phyloP scores from a whole-genome alignment of 371 early-diverging fungal genomes.

The Mucor irregularis region DNA sequence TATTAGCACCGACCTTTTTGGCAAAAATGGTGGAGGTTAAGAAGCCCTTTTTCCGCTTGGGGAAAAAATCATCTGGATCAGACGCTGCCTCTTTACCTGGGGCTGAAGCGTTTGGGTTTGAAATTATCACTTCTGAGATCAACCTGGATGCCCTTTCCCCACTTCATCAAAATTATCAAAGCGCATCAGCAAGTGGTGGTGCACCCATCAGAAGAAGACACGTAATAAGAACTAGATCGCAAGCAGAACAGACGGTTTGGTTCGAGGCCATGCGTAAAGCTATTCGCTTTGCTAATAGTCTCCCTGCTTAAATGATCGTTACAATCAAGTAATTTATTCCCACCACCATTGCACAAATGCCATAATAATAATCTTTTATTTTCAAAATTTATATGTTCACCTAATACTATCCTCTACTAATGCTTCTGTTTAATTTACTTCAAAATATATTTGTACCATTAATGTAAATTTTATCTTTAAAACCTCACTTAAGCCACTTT shows the following conservation, averaged over 20 bases:
- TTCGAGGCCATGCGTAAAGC: slow-evolving; percentile 12
- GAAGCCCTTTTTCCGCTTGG: slow-evolving; percentile 9
- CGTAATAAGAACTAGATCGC: slow-evolving; percentile 18
- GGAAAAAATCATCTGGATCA: slow-evolving; percentile 1
- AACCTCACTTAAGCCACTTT: too few relatives aligned
- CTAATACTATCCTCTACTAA: too few relatives aligned
- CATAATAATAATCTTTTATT: too few relatives aligned
- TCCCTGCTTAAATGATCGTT: too few relatives aligned
- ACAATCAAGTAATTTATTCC: too few relatives aligned
- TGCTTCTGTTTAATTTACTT: too few relatives aligned
- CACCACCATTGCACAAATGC: too few relatives aligned
- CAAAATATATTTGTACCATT: too few relatives aligned
- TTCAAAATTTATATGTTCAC: too few relatives aligned
- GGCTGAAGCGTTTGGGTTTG: slow-evolving; percentile 27
- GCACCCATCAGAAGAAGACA: slow-evolving; percentile 17
- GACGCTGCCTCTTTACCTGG: slow-evolving; percentile 1
- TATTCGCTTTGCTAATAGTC: neutral
- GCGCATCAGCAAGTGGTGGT: slow-evolving; percentile 1
- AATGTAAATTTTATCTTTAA: too few relatives aligned
- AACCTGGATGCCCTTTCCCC: slow-evolving; percentile 14
- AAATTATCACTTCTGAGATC: slow-evolving; percentile 18
- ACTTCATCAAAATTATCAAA: slow-evolving; percentile 18
- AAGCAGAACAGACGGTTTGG: slow-evolving; percentile 21
- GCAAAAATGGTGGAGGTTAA: slow-evolving; percentile 20
- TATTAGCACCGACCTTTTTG: slow-evolving; percentile 10